phyloP scores from a whole-genome alignment of 1,284 basidiomycete genomes.

The Cystobasidium slooffiae region DNA sequence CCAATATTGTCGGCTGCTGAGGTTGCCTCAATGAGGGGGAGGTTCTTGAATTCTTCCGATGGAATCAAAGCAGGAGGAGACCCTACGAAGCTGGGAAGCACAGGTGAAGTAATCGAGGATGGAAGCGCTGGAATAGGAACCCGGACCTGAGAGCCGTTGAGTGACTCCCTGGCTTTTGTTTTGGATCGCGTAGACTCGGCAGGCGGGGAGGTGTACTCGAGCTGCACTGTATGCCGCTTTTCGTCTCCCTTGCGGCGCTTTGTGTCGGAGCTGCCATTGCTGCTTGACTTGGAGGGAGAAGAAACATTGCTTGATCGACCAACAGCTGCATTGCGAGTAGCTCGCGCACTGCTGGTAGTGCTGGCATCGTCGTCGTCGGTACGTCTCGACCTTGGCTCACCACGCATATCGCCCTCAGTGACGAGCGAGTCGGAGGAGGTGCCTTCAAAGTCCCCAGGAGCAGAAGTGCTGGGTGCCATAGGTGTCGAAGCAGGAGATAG shows the following conservation, averaged over 20 bases:
- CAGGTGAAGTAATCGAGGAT: background rate
- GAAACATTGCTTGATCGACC: constrained; percentile 6
- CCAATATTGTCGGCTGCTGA: constrained; percentile 31
- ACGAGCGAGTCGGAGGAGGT: constrained; percentile 38
- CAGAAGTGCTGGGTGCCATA: constrained; percentile 41
- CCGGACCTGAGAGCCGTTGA: background rate
- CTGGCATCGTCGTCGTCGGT: constrained; percentile 40
- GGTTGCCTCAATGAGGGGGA: constrained; percentile 36
- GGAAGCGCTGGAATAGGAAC: background rate
- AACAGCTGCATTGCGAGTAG: background rate
- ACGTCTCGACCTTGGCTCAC: constrained; percentile 29
- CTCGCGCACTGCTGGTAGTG: constrained; percentile 35
- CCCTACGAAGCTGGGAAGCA: background rate
- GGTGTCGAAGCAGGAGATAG: constrained; percentile 43
- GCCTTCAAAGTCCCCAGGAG: constrained; percentile 43
- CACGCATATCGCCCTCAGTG: constrained; percentile 39
- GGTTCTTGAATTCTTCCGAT: constrained; percentile 6
- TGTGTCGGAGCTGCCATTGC: constrained; percentile 34
- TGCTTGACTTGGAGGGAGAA: constrained; percentile 16
- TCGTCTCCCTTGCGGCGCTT: constrained; percentile 51
- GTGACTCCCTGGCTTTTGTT: constrained; percentile 30
- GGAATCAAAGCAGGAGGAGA: background rate
- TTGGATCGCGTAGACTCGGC: constrained; percentile 40
- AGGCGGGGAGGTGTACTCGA: constrained; percentile 67
- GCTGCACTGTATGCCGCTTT: constrained; percentile 84